phyloP scores from a whole-genome alignment of 345 rosid genomes.

The Turritis glabra region DNA sequence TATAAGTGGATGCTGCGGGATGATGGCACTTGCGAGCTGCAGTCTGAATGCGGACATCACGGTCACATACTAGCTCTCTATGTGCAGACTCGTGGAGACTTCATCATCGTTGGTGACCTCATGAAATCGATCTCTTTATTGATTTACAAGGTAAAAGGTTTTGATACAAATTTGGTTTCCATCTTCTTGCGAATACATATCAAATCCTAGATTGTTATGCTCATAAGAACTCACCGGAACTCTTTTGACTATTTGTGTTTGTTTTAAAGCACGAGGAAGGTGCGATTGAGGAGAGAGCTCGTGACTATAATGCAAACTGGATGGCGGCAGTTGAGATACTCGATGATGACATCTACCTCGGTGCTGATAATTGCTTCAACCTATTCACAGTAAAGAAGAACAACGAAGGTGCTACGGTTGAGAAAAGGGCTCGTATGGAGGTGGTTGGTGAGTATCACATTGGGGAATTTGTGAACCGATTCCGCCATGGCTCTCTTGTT shows the following conservation, averaged over 20 bases:
- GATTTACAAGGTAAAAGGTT: constrained; percentile 72
- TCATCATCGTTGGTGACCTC: constrained; percentile 91
- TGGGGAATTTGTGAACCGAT: constrained; percentile 88
- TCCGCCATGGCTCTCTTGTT: constrained; percentile 93
- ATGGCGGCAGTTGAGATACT: constrained; percentile 94
- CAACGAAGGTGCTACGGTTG: constrained; percentile 85
- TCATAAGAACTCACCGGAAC: not conserved
- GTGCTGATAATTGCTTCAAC: constrained; percentile 83
- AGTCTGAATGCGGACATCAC: constrained; percentile 89
- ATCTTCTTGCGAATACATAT: not conserved
- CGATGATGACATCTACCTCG: constrained; percentile 80
- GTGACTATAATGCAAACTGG: constrained; percentile 90
- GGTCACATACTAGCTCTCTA: constrained; percentile 90
- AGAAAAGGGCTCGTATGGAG: constrained; percentile 81
- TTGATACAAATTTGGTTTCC: not conserved
- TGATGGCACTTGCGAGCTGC: constrained; percentile 81
- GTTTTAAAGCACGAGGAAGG: constrained; percentile 82
- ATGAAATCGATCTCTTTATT: constrained; percentile 90
- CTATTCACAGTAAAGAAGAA: constrained; percentile 80
- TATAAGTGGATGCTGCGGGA: constrained; percentile 95
- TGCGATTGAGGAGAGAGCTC: constrained; percentile 84
- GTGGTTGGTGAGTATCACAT: constrained; percentile 90
- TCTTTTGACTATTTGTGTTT: constrained; percentile 12
- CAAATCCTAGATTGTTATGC: not conserved
- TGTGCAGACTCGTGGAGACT: constrained; percentile 94